Conservation (phyloP, 2,329 filamentous ascomycete genomes). For the Chaetomiaceae sp. region DNA sequence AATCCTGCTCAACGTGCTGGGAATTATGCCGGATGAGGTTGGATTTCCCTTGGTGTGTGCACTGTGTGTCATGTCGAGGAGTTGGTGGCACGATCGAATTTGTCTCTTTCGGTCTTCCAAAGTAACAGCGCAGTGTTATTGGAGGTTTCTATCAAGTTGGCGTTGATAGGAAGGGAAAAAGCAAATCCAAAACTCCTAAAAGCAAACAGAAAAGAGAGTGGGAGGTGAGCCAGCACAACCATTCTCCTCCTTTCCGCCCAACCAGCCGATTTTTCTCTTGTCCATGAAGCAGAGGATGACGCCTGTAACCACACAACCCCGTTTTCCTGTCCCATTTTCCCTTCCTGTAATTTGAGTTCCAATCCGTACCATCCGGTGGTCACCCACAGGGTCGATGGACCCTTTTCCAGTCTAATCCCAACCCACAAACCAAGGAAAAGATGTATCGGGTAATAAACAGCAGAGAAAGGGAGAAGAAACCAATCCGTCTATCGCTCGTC, state of each 20-base stretch:
- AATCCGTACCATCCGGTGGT: constrained; percentile 7
- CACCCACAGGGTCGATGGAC: background rate
- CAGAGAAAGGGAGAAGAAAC: background rate
- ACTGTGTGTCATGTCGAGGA: background rate
- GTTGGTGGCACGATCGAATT: too few relatives aligned
- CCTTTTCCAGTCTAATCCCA: constrained; percentile 15
- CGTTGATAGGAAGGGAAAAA: background rate
- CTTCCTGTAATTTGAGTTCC: background rate
- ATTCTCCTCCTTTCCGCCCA: background rate
- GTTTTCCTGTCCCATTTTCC: constrained; percentile 3
- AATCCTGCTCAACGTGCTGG: background rate
- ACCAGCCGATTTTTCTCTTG: background rate
- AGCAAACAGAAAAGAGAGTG: background rate
- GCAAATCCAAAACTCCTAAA: background rate
- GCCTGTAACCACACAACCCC: constrained; percentile 4
- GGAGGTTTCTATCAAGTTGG: background rate
- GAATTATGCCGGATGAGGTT: background rate
- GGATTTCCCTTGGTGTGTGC: too few relatives aligned
- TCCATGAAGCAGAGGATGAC: background rate
- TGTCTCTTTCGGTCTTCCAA: too few relatives aligned
- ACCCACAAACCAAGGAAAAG: constrained; percentile 6
- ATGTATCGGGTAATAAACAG: background rate
- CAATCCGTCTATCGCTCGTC: constrained; percentile 4
- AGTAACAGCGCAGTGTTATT: background rate
- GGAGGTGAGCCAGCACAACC: constrained; percentile 8